These are phyloP conservation scores for Entomortierella lignicola DNA, from an alignment of 192 early-diverging fungal genomes.

Conservation along the genomic window DNA sequence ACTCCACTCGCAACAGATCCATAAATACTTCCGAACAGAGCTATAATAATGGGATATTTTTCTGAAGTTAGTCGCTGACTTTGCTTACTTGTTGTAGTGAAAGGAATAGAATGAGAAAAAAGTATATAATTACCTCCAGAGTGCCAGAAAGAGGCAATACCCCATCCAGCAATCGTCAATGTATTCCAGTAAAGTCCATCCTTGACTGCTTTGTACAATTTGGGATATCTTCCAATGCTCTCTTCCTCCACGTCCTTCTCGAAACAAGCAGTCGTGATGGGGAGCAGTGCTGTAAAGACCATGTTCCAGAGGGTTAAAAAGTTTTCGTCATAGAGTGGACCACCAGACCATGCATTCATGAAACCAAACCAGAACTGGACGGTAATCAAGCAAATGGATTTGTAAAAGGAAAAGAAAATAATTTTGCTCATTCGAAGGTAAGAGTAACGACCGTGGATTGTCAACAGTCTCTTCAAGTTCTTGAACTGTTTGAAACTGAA, in stretches of 20 bases:
- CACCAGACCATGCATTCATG: constrained; percentile 93
- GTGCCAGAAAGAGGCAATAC: constrained; percentile 52
- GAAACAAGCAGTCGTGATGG: constrained; percentile 92
- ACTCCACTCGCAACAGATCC: constrained; percentile 29
- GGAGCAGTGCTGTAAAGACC: constrained; percentile 89
- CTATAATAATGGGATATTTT: too few species aligned
- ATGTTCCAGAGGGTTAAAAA: constrained; percentile 93
- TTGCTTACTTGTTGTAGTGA: neutral
- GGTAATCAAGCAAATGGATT: constrained; percentile 95
- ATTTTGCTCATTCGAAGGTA: constrained; percentile 94
- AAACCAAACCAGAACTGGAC: constrained; percentile 95
- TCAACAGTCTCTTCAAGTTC: constrained; percentile 89
- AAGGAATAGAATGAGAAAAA: neutral
- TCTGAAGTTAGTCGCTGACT: too few species aligned
- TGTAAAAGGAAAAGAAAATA: constrained; percentile 97
- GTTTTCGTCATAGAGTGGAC: constrained; percentile 95
- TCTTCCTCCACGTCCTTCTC: constrained; percentile 91
- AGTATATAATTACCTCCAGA: constrained; percentile 37
- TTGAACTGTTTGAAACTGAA: constrained; percentile 98
- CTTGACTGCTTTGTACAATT: constrained; percentile 82
- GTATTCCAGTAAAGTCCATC: constrained; percentile 56
- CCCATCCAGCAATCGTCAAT: constrained; percentile 47
- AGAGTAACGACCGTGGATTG: constrained; percentile 95
- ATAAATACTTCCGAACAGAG: constrained; percentile 38
- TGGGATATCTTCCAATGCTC: constrained; percentile 91